Conservation (phyloP, 1,139 yeast species). For the Hyphopichia buzzinii region DNA sequence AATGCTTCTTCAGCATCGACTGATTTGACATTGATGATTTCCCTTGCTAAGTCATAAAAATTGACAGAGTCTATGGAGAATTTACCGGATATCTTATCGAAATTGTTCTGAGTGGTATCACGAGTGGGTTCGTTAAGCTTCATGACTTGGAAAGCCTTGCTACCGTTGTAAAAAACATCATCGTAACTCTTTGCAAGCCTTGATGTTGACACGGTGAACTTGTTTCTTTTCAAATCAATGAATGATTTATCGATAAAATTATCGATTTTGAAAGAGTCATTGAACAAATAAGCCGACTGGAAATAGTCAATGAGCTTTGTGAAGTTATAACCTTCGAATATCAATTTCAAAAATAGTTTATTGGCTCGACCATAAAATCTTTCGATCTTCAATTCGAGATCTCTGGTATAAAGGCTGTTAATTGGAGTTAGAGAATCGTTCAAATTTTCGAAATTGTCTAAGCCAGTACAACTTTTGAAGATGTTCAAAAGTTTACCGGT, state of each 20-base stretch:
- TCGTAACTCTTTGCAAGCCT: constrained; percentile 25
- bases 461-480: constrained; percentile 55
- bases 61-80: constrained; percentile 33
- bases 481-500: constrained; percentile 88
- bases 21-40: constrained; percentile 62
- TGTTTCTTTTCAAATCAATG: constrained; percentile 33
- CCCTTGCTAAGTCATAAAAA: constrained; percentile 60
- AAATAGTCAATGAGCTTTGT: constrained; percentile 45
- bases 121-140: background rate
- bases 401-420: constrained; percentile 52
- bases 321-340: constrained; percentile 62
- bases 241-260: constrained; percentile 39
- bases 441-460: constrained; percentile 30
- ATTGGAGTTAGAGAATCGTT: constrained; percentile 28
- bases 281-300: constrained; percentile 52
- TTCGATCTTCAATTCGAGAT: constrained; percentile 57
- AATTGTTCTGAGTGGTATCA: constrained; percentile 10
- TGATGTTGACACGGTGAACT: constrained; percentile 29
- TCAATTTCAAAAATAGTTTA: constrained; percentile 52
- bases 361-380: constrained; percentile 72
- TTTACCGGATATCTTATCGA: constrained; percentile 16
- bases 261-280: constrained; percentile 47
- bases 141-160: constrained; percentile 8
- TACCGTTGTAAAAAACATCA: constrained; percentile 14
- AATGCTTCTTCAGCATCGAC: constrained; percentile 59